Evolutionary conservation across 805 yeast species (phyloP), one percentile per base, ranked within the genome.

Genomic region (Starmerella khaoyaiensis): DNA sequence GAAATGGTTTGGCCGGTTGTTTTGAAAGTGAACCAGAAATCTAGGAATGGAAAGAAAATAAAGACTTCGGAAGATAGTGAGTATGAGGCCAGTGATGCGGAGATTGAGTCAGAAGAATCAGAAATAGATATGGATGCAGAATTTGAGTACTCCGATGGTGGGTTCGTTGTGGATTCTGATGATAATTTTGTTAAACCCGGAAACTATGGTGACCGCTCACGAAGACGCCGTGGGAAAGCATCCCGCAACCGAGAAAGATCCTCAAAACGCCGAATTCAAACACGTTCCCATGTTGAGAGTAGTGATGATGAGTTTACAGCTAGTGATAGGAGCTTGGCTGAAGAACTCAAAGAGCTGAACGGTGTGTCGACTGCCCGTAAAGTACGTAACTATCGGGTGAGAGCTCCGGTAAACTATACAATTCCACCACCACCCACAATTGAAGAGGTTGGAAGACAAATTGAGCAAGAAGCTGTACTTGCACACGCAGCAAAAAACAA

Each of bases 401-500:
- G 51, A 2, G 36, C 49, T 18, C 52, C 51, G n/a, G 51, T 50
- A 2, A 40, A 50, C 36, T 50, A 50, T 27, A 39, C 40, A n/a
- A 48, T 50, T 29, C 48, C 45, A 10, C 51, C 54, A 4, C 51
- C 54, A 6, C 54, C 54, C 9, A 44, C 49, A 4, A 39, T 49
- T 10, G 54, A 48, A 29, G 50, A 45, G 18, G 40, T 43, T 5
- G 48, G 45, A 12, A 31, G 30, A 22, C 41, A 42, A 2, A 31
- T 40, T 5, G 49, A 39, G 3, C 26, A 32, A 5, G 39, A 35
- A 5, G 42, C 43, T 5, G 34, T 36, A 18, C 20, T 14, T 4
- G 30, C 28, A 10, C 26, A 37, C 17, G 28, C 25, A 4, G 32
- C 33, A 4, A 31, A 37, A 17, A 19, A 22, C 12, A 24, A 28